Evolutionary conservation across 371 early-diverging fungal genomes (phyloP).

Genomic region (Saksenaea vasiformis): DNA sequence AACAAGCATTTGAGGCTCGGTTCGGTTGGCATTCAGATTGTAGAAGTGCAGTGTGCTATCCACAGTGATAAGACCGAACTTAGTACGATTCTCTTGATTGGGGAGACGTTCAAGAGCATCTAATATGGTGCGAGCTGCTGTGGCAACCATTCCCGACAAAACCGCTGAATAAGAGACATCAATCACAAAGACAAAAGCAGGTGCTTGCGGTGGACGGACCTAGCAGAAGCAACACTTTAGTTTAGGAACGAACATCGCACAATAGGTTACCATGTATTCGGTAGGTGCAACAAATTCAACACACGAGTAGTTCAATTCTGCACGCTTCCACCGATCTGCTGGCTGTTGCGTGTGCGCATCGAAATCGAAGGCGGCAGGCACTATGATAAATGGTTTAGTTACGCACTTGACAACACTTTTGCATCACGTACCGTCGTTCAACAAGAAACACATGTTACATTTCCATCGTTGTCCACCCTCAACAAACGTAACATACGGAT

Average conservation of each 20-base stretch:
- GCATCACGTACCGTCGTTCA: slow-evolving; percentile 76
- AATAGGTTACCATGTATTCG: slow-evolving; percentile 81
- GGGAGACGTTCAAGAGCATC: slow-evolving; percentile 87
- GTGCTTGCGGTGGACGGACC: slow-evolving; percentile 91
- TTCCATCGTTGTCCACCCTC: slow-evolving; percentile 95
- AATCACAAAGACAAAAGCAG: slow-evolving; percentile 89
- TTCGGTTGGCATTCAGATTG: slow-evolving; percentile 61
- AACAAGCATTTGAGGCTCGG: slow-evolving; percentile 93
- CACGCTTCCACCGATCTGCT: slow-evolving; percentile 83
- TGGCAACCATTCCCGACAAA: slow-evolving; percentile 73
- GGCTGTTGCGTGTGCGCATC: slow-evolving; percentile 80
- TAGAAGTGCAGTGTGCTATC: slow-evolving; percentile 91
- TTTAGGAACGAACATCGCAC: not conserved
- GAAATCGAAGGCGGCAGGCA: slow-evolving; percentile 89
- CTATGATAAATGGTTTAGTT: slow-evolving; percentile 37
- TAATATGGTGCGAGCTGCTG: slow-evolving; percentile 79
- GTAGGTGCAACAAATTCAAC: slow-evolving; percentile 94
- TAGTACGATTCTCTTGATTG: slow-evolving; percentile 85
- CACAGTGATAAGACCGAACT: slow-evolving; percentile 88
- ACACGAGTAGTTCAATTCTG: slow-evolving; percentile 86
- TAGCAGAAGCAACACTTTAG: slow-evolving; percentile 18
- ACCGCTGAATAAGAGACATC: slow-evolving; percentile 91
- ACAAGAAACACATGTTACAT: slow-evolving; percentile 92
- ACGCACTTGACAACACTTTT: not conserved
- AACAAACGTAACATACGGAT: slow-evolving; percentile 92